Base-by-base conservation (phyloP, 2,329 filamentous ascomycete genomes). In the Neocucurbitaria cava region DNA sequence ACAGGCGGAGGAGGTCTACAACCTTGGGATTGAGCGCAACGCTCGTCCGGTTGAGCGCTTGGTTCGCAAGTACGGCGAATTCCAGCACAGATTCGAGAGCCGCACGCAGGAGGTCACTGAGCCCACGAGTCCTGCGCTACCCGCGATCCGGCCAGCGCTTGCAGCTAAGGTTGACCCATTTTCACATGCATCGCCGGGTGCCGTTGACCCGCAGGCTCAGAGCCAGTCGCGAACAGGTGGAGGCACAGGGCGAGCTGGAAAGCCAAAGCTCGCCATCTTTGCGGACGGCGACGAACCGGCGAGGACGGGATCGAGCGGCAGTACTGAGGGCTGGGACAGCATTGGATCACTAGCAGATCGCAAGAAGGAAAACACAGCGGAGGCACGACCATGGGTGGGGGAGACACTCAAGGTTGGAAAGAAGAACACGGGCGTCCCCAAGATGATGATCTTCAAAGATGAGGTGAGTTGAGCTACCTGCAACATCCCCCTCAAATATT, bases 401-500 rank as follows among this genome's bases (percentile, higher is more conserved):
- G 92, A 98, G 80, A 97, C 90, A 36, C 78, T 99, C 65, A 91
- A 94, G 76, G 90, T 87, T 2, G 92, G 90, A 38, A 94, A 92
- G 67, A 95, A 91, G 80, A 91, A 91, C 79, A 86, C 82, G 39
- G 86, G 83, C 28, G 84, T 83, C 49, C 83, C 88, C 49, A 98
- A 97, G 82, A 89, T 99, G 87, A 82, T 89, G 71, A 86, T 99
- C 41, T 99, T 97, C 82, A 94, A 91, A 82, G 95, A 99, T 83
- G 83, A 90, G 90, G 95, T 99, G 89, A 89, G 92, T 84, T 74
- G 35, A 59, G 33, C 54, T 35, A 52, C 62, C 56, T 56, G 42
- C 53, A 49, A 58, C 49, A 54, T 38, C 68, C 84, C 83, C 65
- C 65, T 61, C 68, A 63, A 28, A 60, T 75, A 73, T 71, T 70